Conservation (phyloP, 805 yeast genomes). For the Wickerhamomyces canadensis region DNA sequence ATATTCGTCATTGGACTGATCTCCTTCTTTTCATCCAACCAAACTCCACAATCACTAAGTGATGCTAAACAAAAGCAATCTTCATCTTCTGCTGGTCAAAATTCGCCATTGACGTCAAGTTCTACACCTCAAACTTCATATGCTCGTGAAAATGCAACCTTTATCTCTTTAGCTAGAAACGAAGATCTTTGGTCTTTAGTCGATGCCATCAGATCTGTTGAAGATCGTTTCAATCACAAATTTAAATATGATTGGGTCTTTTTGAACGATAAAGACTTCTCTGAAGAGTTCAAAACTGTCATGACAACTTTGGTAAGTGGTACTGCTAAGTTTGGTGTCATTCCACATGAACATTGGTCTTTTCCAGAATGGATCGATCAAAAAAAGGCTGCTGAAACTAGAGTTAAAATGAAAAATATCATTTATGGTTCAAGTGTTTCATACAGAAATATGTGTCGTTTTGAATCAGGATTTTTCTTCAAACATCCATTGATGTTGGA, state of each 20-base stretch:
- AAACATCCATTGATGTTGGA: conserved; percentile 67
- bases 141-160: conserved; percentile 63
- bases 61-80: not conserved
- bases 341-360: conserved; percentile 85
- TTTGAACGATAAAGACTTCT: conserved; percentile 80
- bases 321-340: conserved; percentile 65
- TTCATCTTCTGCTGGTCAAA: not conserved
- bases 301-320: conserved; percentile 74
- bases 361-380: conserved; percentile 81
- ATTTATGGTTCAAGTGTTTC: conserved; percentile 64
- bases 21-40: conserved; percentile 13
- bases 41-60: not conserved
- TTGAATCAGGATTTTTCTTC: conserved; percentile 85
- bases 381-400: conserved; percentile 52
- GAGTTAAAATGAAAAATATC: conserved; percentile 47
- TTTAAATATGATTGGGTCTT: conserved; percentile 94
- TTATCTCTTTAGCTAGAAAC: conserved; percentile 76
- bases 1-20: conserved; percentile 15
- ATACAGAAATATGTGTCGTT: conserved; percentile 90
- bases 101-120: not conserved
- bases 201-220: conserved; percentile 68
- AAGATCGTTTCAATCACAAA: conserved; percentile 81
- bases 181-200: conserved; percentile 58
- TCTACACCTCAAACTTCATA: conserved; percentile 2
- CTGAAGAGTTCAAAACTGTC: conserved; percentile 69